Conservation (phyloP, 768 basidiomycete species). For the Mycena polygramma region DNA sequence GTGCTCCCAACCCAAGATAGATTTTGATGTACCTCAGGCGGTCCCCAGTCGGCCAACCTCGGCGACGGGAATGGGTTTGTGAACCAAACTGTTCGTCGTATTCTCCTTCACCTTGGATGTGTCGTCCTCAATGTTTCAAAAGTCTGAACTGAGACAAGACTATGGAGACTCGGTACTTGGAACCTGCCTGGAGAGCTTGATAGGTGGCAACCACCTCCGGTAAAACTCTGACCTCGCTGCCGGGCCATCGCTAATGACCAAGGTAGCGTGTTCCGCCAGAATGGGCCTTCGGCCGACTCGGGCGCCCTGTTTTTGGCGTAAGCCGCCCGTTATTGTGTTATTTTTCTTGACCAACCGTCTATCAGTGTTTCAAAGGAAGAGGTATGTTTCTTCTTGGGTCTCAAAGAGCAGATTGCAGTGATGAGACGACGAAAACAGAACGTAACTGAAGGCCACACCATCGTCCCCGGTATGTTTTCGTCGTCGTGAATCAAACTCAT, state of each 20-base stretch:
- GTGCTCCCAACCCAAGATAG: conserved; percentile 39
- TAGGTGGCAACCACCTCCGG: conserved; percentile 87
- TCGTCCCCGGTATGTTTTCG: conserved; percentile 44
- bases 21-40: conserved; percentile 77
- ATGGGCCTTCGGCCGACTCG: conserved; percentile 60
- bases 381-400: conserved; percentile 20
- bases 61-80: conserved; percentile 83
- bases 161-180: conserved; percentile 74
- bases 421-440: conserved; percentile 43
- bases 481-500: too few species aligned
- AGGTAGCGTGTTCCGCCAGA: conserved; percentile 67
- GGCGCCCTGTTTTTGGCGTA: conserved; percentile 75
- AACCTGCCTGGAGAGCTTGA: conserved; percentile 82
- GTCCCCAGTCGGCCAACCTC: conserved; percentile 76
- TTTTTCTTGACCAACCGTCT: background rate
- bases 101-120: conserved; percentile 38
- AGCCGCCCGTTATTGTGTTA: background rate
- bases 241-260: background rate
- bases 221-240: conserved; percentile 44
- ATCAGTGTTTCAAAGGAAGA: conserved; percentile 62
- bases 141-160: conserved; percentile 81
- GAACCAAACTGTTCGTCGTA: conserved; percentile 62
- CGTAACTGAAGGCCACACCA: conserved; percentile 51
- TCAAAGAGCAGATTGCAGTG: background rate
- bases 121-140: conserved; percentile 49